These are phyloP conservation scores for Tulasnella sp. DNA, from an alignment of 768 basidiomycete genomes.

Conservation along the genomic window DNA sequence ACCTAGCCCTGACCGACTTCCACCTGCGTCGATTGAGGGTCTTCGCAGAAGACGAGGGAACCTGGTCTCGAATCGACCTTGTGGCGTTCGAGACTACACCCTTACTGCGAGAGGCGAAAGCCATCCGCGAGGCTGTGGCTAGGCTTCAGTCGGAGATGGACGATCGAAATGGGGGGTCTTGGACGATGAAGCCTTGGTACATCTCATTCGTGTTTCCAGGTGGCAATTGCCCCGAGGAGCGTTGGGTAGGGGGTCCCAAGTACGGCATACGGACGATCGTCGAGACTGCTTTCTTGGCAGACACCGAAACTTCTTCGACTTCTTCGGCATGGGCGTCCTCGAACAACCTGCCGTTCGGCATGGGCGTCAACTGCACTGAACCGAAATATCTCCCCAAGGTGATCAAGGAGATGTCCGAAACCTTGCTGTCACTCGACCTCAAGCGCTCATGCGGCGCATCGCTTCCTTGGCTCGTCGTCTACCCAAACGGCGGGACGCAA, in stretches of 20 bases:
- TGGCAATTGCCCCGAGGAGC: constrained; percentile 29
- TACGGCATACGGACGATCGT: constrained; percentile 52
- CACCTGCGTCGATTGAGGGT: constrained; percentile 64
- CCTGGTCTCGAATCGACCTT: constrained; percentile 62
- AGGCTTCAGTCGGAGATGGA: constrained; percentile 43
- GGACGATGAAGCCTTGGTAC: constrained; percentile 69
- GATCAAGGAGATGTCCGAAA: constrained; percentile 47
- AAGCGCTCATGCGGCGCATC: constrained; percentile 32
- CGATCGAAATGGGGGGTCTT: constrained; percentile 36
- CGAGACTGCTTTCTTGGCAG: constrained; percentile 35
- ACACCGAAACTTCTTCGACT: constrained; percentile 38
- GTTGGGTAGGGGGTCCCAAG: constrained; percentile 35
- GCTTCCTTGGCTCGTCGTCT: constrained; percentile 62
- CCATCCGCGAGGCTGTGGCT: constrained; percentile 64
- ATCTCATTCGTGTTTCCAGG: constrained; percentile 60
- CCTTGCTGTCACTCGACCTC: constrained; percentile 1
- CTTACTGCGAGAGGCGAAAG: constrained; percentile 62
- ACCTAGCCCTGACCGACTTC: constrained; percentile 59
- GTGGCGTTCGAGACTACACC: constrained; percentile 83
- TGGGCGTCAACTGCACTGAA: constrained; percentile 78
- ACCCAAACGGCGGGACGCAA: constrained; percentile 69
- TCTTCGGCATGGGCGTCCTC: background rate
- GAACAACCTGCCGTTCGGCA: constrained; percentile 49
- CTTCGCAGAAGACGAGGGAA: constrained; percentile 53
- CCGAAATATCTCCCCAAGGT: constrained; percentile 51